A percentile compares a stretch with the other conserved stretches of the same genome.
phyloP scores from a whole-genome alignment of 1,284 basidiomycete species.

The Chiua sp. region DNA sequence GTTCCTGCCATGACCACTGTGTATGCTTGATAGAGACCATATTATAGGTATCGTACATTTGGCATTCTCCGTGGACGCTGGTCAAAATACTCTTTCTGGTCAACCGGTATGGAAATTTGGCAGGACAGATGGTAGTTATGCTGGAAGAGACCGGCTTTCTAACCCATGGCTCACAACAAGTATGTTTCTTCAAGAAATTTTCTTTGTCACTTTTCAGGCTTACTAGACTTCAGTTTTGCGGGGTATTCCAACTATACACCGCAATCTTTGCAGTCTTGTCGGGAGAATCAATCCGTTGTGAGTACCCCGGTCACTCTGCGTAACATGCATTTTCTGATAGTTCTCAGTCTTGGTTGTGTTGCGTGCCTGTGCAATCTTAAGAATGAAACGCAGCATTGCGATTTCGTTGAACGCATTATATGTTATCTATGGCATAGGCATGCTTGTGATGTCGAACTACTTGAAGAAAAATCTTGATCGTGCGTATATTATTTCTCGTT shows the following conservation, averaged over 20 bases:
- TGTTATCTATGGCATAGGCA: constrained; percentile 3
- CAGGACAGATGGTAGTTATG: constrained; percentile 24
- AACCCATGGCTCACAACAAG: constrained; percentile 15
- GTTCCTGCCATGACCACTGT: background rate
- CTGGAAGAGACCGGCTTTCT: constrained; percentile 30
- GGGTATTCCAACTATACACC: constrained; percentile 5
- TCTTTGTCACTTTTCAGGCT: background rate
- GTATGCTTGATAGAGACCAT: too few relatives aligned
- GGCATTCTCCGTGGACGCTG: constrained; percentile 19
- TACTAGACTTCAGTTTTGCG: constrained; percentile 24
- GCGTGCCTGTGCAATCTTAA: constrained; percentile 27
- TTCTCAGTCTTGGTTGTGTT: constrained; percentile 27
- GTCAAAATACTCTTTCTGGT: constrained; percentile 30
- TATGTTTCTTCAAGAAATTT: constrained; percentile 4
- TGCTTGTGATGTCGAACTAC: constrained; percentile 2
- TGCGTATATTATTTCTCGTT: constrained; percentile 1
- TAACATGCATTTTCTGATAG: background rate
- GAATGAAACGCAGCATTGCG: constrained; percentile 10
- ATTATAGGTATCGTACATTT: constrained; percentile 22
- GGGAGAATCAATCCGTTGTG: constrained; percentile 31
- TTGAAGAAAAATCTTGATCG: background rate
- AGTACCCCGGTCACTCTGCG: background rate
- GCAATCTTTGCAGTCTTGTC: constrained; percentile 18
- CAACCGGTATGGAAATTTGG: constrained; percentile 31
- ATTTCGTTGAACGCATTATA: constrained; percentile 9